Percentiles rank a stretch among this genome's conserved stretches.
phyloP scores from a whole-genome alignment of 2,329 filamentous ascomycete species.

The Didymellaceae sp. region DNA sequence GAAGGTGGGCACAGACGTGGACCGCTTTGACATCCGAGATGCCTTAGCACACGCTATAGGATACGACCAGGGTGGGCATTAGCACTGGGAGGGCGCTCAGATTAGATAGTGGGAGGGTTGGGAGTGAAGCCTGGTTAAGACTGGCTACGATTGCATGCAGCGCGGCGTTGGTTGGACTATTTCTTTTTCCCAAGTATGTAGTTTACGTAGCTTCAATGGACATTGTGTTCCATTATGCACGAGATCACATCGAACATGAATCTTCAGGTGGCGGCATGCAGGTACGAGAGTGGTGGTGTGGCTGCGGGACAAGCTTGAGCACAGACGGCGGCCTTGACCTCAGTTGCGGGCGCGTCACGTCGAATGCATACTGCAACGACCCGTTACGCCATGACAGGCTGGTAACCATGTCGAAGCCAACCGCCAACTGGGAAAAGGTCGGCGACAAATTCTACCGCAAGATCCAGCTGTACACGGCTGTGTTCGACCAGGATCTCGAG shows the following conservation, averaged over 20 bases:
- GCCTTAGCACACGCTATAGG: conserved; percentile 23
- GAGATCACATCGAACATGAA: neutral
- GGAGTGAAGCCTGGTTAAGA: too few relatives aligned
- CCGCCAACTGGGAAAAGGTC: conserved; percentile 92
- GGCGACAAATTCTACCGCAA: conserved; percentile 96
- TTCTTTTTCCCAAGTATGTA: conserved; percentile 6
- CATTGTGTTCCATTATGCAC: neutral
- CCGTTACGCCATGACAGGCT: conserved; percentile 22
- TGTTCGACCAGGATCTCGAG: conserved; percentile 93
- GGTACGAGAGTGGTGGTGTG: conserved; percentile 3
- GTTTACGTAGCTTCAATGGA: conserved; percentile 13
- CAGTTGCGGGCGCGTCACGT: conserved; percentile 8
- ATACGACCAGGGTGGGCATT: conserved; percentile 13
- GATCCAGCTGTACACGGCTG: conserved; percentile 86
- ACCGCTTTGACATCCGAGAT: conserved; percentile 59
- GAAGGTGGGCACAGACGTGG: conserved; percentile 85
- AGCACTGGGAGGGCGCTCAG: neutral
- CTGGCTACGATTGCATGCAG: conserved; percentile 41
- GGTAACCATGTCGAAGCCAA: conserved; percentile 62
- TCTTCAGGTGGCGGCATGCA: neutral
- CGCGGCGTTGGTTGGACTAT: conserved; percentile 33
- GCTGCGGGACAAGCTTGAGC: conserved; percentile 15
- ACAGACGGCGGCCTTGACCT: conserved; percentile 19
- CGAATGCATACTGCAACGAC: neutral
- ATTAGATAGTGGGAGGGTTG: too few relatives aligned